Base-by-base conservation (phyloP, 2,329 filamentous ascomycete genomes). In the Chlorencoelia australis region DNA sequence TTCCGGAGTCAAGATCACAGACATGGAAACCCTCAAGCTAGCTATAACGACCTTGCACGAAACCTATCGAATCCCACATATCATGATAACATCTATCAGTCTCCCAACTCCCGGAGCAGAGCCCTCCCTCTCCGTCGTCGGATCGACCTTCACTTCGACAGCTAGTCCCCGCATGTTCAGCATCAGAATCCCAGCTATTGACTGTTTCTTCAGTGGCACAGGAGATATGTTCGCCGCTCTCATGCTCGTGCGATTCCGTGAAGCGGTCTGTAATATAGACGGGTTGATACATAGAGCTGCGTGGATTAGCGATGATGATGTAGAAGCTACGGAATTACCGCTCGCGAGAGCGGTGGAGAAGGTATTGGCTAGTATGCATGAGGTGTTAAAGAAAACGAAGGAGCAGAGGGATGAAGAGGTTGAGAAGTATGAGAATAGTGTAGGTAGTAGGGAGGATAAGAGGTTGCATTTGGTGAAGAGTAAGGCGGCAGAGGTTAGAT, bases 191-290 rank as follows among this genome's bases (percentile, higher is more conserved):
- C 87, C 89, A 0, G 75, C 81, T 18, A 79, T 95, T 41, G 83
- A 94, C 55, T 84, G 87, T 62, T 94, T 91, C 68, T 98, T 96
- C 62, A 87, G 82, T 51, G 91, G 91, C 26, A 96, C 93, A 0
- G 91, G 91, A 30, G 91, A 98, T 64, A 95, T 98, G 89, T 96
- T 98, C 56, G 89, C 87, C 19, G 89, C 89, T 6, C 69, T 98
- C 30, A 87, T 86, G 55, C 77, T 94, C 1, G 84, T 84, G 26
- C 78, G 89, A 19, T 76, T 98, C 54, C 79, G 89, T 40, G 85
- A 96, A 65, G 87, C 85, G 17, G 81, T 85, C 2, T 60, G 65
- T 35, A 62, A 61, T 3, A 63, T 38, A 1, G 44, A 53, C 13
- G 57, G 56, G 3, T 61, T 94, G 4, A 59, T 66, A 11, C 56